These are phyloP conservation scores for Allomyces macrogynus DNA, from an alignment of 192 early-diverging fungal species.

Conservation along the genomic window DNA sequence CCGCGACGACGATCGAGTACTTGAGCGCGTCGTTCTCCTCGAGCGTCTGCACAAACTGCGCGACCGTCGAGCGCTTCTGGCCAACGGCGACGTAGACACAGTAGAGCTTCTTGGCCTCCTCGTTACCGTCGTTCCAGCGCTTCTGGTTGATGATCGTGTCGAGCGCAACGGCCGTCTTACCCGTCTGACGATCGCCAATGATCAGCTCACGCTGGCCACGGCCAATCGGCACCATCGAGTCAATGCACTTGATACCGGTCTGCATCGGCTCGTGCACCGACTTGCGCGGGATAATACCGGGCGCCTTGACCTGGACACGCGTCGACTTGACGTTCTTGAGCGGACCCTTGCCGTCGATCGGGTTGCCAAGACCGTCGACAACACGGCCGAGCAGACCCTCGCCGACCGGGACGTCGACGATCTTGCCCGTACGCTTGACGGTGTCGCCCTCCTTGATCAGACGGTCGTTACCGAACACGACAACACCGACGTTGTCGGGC, in stretches of 20 bases:
- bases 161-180: constrained; percentile 96
- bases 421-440: constrained; percentile 94
- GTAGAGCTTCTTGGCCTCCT: constrained; percentile 97
- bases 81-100: constrained; percentile 99
- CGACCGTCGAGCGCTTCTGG: constrained; percentile 98
- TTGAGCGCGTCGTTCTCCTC: constrained; percentile 97
- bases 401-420: constrained; percentile 96
- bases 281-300: constrained; percentile 96
- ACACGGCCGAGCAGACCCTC: constrained; percentile 90
- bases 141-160: constrained; percentile 99
- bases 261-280: constrained; percentile 99
- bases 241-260: constrained; percentile 99
- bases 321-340: constrained; percentile 62
- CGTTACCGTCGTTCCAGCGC: constrained; percentile 86
- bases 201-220: constrained; percentile 99
- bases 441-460: constrained; percentile 99
- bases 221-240: constrained; percentile 99
- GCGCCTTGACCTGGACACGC: constrained; percentile 98
- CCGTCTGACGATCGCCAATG: constrained; percentile 99
- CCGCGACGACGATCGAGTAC: constrained; percentile 96
- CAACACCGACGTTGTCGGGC: constrained; percentile 99
- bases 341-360: constrained; percentile 98
- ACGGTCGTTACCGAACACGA: constrained; percentile 99
- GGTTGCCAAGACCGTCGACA: constrained; percentile 96
- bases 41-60: constrained; percentile 94